Base-by-base conservation (phyloP, 2,329 filamentous ascomycete genomes). In the Neonectria neomacrospora region DNA sequence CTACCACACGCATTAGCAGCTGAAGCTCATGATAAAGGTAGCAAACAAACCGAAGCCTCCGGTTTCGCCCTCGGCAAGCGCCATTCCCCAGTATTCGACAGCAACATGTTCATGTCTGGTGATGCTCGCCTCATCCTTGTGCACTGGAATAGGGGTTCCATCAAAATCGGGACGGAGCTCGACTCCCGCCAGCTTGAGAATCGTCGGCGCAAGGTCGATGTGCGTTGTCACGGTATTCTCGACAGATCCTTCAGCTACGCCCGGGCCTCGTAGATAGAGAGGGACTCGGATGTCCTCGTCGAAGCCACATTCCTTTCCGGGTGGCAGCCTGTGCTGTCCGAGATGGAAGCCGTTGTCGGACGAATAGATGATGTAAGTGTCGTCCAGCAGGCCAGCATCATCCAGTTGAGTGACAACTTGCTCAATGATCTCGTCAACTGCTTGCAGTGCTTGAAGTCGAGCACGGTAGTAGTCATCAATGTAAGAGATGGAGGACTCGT, bases 281-380 rank as follows among this genome's bases (percentile, higher is more conserved):
- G 87, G 87, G 1, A 89, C 83, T 2, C 86, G 83, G 63, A 89
- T 85, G 63, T 89, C 86, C 54, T 87, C 85, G 37, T 89, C 87
- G 57, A 83, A 88, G 0, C 82, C 83, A 59, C 85, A 87, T 10
- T 83, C 80, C 68, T 89, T 89, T 0, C 86, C 86, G 0, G 86
- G 85, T 2, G 82, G 82, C 16, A 89, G 74, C 2, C 87, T 80
- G 66, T 89, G 86, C 51, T 89, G 85, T 2, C 85, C 82, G 44
- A 89, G 83, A 61, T 89, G 87, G 66, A 83, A 89, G 0, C 87
- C 86, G 58, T 89, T 89, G 69, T 89, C 87, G 0, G 83, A 82
- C 1, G 85, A 85, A 69, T 86, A 89, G 51, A 89, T 80, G 41
- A 89, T 81, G 63, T 88, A 89, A 0, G 81, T 88, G 64, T 88